Base-by-base conservation (phyloP, 257 asterid species). In the Primulina tabacum region DNA sequence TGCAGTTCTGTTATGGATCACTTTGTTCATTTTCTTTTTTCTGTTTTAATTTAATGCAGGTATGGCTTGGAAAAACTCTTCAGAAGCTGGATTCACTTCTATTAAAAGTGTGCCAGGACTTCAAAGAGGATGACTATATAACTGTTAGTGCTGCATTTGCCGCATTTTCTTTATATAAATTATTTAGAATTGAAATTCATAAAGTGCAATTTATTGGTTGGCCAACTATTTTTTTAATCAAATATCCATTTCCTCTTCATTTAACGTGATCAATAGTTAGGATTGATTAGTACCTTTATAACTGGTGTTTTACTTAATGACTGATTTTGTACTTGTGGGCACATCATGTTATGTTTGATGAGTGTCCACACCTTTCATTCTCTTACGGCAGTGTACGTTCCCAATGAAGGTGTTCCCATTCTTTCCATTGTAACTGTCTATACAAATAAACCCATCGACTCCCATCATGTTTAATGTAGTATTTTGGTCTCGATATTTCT, bases 41-140 rank as follows among this genome's bases (percentile, higher is more conserved):
- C 2, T 14, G 7, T 43, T 70, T 71, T 53, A 67, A 69, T 60
- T 16, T 65, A 40, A 64, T 86, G 80, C 92, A 94, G 99, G 96
- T 84, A 79, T 91, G 97, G 98, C 76, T 94, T 81, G 97, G 97
- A 75, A 88, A 83, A 82, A 89, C 99, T 80, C 96, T 94, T 73
- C 97, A 89, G 78, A 91, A 86, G 89, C 79, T 94, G 85, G 99
- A 94, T 83, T 90, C 92, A 53, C 91, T 89, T 79, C 84, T 91
- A 50, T 72, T 91, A 78, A 93, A 86, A 74, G 96, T 94, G 76
- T 94, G 98, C 83, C 89, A 81, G 83, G 90, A 88, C 81, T 94
- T 94, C 91, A 88, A 86, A 77, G 92, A 86, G 81, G 93, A 88
- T 78, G 84, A 80, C 71, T 94, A 89, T 80, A 80, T 91, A 74